Conservation (phyloP, 2,329 filamentous ascomycete genomes). For the Sporothrix luriei region DNA sequence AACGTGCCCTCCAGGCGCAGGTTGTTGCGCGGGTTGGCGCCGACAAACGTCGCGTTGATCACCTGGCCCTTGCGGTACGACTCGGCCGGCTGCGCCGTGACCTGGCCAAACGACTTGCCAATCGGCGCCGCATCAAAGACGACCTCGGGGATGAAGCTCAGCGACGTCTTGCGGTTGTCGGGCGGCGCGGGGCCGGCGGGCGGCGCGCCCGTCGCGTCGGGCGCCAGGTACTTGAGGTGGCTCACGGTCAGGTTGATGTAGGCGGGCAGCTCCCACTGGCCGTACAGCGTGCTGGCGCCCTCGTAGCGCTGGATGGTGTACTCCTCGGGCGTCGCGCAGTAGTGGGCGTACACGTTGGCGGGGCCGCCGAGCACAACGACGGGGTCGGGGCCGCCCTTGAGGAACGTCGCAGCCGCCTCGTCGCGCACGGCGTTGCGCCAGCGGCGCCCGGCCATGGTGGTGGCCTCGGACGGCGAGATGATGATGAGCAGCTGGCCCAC, state of each 20-base stretch:
- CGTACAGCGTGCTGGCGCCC: constrained; percentile 89
- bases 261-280: constrained; percentile 77
- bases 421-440: constrained; percentile 73
- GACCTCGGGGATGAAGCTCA: constrained; percentile 80
- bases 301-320: constrained; percentile 77
- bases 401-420: constrained; percentile 50
- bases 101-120: constrained; percentile 67
- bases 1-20: constrained; percentile 76
- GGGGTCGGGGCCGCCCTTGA: constrained; percentile 53
- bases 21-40: constrained; percentile 87
- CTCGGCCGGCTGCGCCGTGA: constrained; percentile 56
- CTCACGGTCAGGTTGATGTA: constrained; percentile 84
- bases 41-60: constrained; percentile 71
- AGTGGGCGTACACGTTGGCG: constrained; percentile 87
- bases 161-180: constrained; percentile 72
- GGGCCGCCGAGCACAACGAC: constrained; percentile 85
- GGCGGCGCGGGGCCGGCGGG: constrained; percentile 68
- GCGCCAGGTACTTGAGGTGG: constrained; percentile 67
- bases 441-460: constrained; percentile 85
- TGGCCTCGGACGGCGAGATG: constrained; percentile 83
- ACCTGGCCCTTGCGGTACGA: constrained; percentile 60
- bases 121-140: constrained; percentile 69
- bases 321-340: constrained; percentile 78
- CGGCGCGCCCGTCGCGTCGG: constrained; percentile 48
- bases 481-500: constrained; percentile 84